Base-by-base conservation (phyloP, 31 red algal species). In the Endocladia muricata region DNA sequence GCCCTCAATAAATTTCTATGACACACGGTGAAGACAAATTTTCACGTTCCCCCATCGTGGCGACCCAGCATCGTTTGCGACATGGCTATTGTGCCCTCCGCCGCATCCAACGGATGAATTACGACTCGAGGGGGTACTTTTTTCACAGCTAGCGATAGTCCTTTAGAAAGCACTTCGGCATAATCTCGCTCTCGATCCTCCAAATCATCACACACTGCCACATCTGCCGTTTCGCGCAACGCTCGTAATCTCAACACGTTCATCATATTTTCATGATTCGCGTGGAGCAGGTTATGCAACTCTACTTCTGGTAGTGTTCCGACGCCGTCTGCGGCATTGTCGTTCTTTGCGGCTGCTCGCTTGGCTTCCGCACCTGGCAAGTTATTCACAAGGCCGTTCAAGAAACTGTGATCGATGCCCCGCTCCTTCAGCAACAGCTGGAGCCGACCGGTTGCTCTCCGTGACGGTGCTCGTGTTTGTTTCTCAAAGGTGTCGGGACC, bases 161-260 rank as follows among this genome's bases (percentile, higher is more conserved):
- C 85, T 19, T 74, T 79, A 0, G 85, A 74, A 17, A 88, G 42
- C 23, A 25, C 39, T 39, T 88, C 85, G 6, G 74, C 68, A 44
- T 56, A 79, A 29, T 88, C 85, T 51, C 85, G 42, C 55, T 88
- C 85, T 36, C 66, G 63, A 61, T 74, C 74, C 41, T 88, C 85
- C 22, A 88, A 28, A 34, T 78, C 76, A 41, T 88, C 85, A 31
- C 32, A 7, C 11, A 48, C 49, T 26, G 74, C 76, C 48, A 80
- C 85, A 41, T 56, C 61, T 25, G 65, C 76, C 33, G 40, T 56
- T 22, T 88, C 85, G 11, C 85, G 34, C 25, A 88, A 21, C 15
- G 85, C 75, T 26, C 85, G 61, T 25, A 88, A 42, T 37, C 85
- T 57, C 66, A 88, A 48, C 52, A 79, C 74, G 57, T 88, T 88